Conservation (phyloP, 768 basidiomycete species). For the Podaxis carcinomalis region DNA sequence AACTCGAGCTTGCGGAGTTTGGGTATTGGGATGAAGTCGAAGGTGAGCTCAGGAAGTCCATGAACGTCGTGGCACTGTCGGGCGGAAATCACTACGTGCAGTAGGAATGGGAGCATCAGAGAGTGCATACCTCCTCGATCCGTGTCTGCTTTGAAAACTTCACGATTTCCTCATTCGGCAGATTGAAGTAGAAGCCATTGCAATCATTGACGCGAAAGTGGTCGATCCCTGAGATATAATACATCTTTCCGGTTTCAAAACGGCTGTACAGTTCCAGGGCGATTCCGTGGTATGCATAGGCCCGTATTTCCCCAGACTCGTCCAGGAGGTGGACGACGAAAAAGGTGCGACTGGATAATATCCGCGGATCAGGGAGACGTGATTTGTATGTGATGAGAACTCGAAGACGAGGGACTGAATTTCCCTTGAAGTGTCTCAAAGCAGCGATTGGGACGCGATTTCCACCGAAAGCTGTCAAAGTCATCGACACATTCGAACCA, state of each 20-base stretch:
- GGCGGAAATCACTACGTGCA: not conserved
- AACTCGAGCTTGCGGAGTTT: not conserved
- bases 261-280: not conserved
- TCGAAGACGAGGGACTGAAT: not conserved
- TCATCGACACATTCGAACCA: too few species aligned
- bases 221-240: not conserved
- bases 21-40: not conserved
- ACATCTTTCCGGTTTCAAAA: not conserved
- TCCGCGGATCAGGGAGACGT: not conserved
- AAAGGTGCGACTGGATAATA: not conserved
- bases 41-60: not conserved
- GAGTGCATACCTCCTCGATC: not conserved
- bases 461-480: too few species aligned
- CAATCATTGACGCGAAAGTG: not conserved
- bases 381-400: slow-evolving; percentile 9
- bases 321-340: slow-evolving; percentile 1
- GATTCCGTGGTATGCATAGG: not conserved
- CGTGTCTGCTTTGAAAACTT: not conserved
- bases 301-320: slow-evolving; percentile 1
- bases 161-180: not conserved
- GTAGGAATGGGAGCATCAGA: not conserved
- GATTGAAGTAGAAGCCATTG: not conserved
- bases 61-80: not conserved
- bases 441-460: not conserved
- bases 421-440: not conserved